Percentiles rank a stretch among this genome's conserved stretches.
Evolutionary conservation across 2,329 filamentous ascomycete genomes (phyloP).

Genomic region (Penicillium sp.): DNA sequence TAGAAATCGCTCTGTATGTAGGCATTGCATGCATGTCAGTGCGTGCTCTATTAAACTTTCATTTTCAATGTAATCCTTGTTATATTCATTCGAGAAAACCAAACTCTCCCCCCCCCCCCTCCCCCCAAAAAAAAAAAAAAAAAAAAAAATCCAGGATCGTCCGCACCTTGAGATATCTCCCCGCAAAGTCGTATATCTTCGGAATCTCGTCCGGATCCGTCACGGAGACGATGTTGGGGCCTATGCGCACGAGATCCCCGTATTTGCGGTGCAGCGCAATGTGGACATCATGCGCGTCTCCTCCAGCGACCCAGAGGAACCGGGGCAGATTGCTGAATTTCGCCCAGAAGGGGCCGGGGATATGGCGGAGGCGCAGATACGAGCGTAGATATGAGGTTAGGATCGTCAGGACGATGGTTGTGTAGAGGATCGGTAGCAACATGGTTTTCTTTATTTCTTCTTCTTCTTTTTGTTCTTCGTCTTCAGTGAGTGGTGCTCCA

Average conservation of each 20-base stretch:
- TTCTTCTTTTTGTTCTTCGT: too few species aligned
- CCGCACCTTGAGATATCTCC: background rate
- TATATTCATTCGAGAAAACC: too few species aligned
- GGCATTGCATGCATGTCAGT: background rate
- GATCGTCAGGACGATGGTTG: background rate
- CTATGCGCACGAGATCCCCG: background rate
- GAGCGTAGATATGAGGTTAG: background rate
- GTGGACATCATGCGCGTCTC: background rate
- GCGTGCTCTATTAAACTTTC: too few species aligned
- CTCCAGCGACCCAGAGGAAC: background rate
- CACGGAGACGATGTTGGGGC: background rate
- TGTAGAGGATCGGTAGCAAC: background rate
- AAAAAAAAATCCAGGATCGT: background rate
- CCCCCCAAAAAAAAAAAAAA: too few species aligned
- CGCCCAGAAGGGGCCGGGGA: background rate
- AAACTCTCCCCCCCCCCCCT: too few species aligned
- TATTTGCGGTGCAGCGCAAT: constrained; percentile 8
- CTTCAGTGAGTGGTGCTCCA: too few species aligned
- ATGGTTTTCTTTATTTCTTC: background rate
- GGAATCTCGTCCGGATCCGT: background rate
- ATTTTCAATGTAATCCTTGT: too few species aligned
- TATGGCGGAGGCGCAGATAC: background rate
- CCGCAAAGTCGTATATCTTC: background rate
- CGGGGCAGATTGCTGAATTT: background rate
- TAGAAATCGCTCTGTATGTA: background rate